These are phyloP conservation scores for Carnegiea gigantea DNA, from an alignment of 179 eudicot genomes.

Conservation along the genomic window DNA sequence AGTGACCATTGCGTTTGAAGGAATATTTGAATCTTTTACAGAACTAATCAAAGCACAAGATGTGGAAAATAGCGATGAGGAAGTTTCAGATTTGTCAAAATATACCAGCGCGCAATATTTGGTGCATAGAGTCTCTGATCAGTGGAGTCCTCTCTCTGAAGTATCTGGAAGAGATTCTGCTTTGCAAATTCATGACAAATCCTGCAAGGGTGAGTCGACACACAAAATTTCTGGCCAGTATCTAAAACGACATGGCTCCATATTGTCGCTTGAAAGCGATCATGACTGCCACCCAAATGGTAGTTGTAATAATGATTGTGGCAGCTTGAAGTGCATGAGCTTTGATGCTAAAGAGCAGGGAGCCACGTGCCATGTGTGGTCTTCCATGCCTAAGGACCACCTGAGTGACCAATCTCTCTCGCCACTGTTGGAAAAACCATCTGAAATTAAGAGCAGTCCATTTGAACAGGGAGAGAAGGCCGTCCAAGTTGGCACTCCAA, in stretches of 20 bases:
- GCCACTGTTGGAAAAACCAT: conserved; percentile 55
- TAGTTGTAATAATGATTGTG: conserved; percentile 57
- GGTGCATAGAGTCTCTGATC: conserved; percentile 38
- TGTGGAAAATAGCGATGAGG: conserved; percentile 45
- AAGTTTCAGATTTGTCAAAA: conserved; percentile 46
- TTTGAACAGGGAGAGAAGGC: conserved; percentile 43
- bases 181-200: conserved; percentile 36
- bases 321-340: conserved; percentile 53
- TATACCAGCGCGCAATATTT: conserved; percentile 38
- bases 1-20: conserved; percentile 52
- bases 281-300: conserved; percentile 42
- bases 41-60: conserved; percentile 47
- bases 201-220: conserved; percentile 33
- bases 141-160: conserved; percentile 42
- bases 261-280: conserved; percentile 42
- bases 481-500: conserved; percentile 40
- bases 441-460: conserved; percentile 46
- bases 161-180: conserved; percentile 42
- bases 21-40: conserved; percentile 54
- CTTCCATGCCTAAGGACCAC: conserved; percentile 58
- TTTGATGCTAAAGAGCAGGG: conserved; percentile 50
- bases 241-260: conserved; percentile 47
- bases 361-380: conserved; percentile 47
- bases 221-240: conserved; percentile 46
- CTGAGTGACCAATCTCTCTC: conserved; percentile 45